Evolutionary conservation across 1,139 yeast genomes (phyloP).

Genomic region (Meyerozyma elateridarum): DNA sequence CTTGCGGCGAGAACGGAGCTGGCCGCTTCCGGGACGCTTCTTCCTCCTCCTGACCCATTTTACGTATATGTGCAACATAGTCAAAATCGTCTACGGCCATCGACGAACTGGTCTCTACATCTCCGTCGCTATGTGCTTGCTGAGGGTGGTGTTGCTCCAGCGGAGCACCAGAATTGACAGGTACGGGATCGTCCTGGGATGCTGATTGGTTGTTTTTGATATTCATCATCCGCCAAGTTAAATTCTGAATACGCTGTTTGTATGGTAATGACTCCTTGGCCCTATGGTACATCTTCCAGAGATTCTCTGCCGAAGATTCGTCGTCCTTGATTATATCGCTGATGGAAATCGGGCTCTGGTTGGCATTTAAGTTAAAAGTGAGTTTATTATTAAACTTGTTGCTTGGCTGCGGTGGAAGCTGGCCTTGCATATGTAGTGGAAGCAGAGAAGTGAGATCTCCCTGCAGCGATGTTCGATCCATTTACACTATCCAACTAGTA

Average conservation of each 20-base stretch:
- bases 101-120: slow-evolving; percentile 15
- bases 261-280: slow-evolving; percentile 79
- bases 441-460: too few relatives aligned
- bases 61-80: slow-evolving; percentile 62
- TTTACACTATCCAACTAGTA: too few relatives aligned
- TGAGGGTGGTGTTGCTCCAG: slow-evolving; percentile 13
- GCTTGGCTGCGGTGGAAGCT: too few relatives aligned
- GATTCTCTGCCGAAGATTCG: slow-evolving; percentile 47
- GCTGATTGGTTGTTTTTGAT: slow-evolving; percentile 35
- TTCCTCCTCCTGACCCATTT: slow-evolving; percentile 42
- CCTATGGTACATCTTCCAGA: slow-evolving; percentile 78
- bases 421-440: too few relatives aligned
- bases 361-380: slow-evolving; percentile 1
- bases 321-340: slow-evolving; percentile 14
- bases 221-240: slow-evolving; percentile 84
- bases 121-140: neutral
- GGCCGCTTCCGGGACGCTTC: slow-evolving; percentile 24
- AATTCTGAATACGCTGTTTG: slow-evolving; percentile 69
- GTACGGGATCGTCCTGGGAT: slow-evolving; percentile 5
- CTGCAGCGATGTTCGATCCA: too few relatives aligned
- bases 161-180: slow-evolving; percentile 10
- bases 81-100: slow-evolving; percentile 56
- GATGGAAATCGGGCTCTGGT: neutral
- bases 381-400: too few relatives aligned
- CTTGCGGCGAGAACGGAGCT: slow-evolving; percentile 32